Percentiles rank a stretch among this genome's conserved stretches.
These are phyloP conservation scores for Anisogramma anomala DNA, from an alignment of 2,329 filamentous ascomycete genomes.

Conservation along the genomic window DNA sequence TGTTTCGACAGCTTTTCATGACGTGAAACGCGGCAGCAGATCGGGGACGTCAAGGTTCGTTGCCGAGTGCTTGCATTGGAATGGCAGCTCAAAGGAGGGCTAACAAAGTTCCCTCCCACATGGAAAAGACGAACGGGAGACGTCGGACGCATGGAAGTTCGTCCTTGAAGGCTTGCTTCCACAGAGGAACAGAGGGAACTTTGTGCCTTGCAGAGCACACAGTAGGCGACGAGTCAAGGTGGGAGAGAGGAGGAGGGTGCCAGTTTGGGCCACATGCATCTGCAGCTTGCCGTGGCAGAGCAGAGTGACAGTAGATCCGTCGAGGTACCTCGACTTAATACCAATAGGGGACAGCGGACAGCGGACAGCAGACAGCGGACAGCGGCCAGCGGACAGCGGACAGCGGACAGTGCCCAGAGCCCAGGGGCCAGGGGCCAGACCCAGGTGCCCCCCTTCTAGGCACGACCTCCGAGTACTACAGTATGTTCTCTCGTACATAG, in stretches of 20 bases:
- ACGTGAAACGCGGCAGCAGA: not conserved
- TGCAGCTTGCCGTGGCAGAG: no score
- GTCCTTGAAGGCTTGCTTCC: no score
- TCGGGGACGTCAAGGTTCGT: not conserved
- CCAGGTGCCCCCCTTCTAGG: slow-evolving; percentile 1
- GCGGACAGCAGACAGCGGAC: not conserved
- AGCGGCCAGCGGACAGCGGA: not conserved
- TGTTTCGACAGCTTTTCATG: not conserved
- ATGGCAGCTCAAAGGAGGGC: not conserved
- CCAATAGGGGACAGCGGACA: not conserved
- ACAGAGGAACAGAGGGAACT: no score
- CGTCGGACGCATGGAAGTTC: not conserved
- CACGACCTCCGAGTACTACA: no score
- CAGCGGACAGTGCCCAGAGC: not conserved
- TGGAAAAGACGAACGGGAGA: not conserved
- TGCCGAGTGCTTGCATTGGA: not conserved
- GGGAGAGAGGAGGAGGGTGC: no score
- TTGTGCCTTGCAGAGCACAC: no score
- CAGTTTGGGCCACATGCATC: no score
- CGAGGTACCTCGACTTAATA: not conserved
- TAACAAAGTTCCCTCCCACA: not conserved
- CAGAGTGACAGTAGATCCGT: no score
- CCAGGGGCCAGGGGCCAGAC: not conserved
- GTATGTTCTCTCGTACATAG: no score
- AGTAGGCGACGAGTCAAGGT: no score